phyloP scores from a whole-genome alignment of 1,284 basidiomycete species.

The Ceratobasidium sp. region DNA sequence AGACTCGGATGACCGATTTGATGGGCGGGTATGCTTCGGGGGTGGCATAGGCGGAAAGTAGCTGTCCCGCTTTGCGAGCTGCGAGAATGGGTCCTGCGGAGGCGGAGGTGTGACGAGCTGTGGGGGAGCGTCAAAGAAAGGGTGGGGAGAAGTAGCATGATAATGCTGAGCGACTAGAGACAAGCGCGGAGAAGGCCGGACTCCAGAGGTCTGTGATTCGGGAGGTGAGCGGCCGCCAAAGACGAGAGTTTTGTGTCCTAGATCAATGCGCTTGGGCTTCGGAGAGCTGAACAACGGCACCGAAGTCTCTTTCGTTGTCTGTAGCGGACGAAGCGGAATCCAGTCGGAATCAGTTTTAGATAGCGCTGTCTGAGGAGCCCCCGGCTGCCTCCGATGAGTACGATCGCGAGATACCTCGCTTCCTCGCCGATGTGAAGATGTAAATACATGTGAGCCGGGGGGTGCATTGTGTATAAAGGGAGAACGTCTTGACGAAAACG shows the following conservation, averaged over 20 bases:
- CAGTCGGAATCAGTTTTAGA: slow-evolving; percentile 5
- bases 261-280: neutral
- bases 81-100: slow-evolving; percentile 21
- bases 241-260: slow-evolving; percentile 16
- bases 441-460: slow-evolving; percentile 17
- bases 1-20: too few species aligned
- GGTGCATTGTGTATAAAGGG: slow-evolving; percentile 37
- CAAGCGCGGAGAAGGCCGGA: slow-evolving; percentile 17
- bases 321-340: slow-evolving; percentile 29
- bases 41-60: slow-evolving; percentile 30
- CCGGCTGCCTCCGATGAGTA: slow-evolving; percentile 11
- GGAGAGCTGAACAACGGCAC: slow-evolving; percentile 19
- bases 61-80: slow-evolving; percentile 1
- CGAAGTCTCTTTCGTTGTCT: slow-evolving; percentile 4
- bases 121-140: slow-evolving; percentile 26
- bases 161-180: slow-evolving; percentile 34
- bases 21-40: neutral
- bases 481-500: slow-evolving; percentile 37
- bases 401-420: slow-evolving; percentile 19
- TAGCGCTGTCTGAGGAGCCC: neutral
- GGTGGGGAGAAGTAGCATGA: slow-evolving; percentile 25
- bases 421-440: neutral
- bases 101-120: slow-evolving; percentile 20
- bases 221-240: slow-evolving; percentile 1
- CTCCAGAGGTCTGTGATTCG: neutral